Evolutionary conservation across 2,329 filamentous ascomycete genomes (phyloP), one percentile per base, ranked within the genome.

Genomic region (Fusarium camptoceras): DNA sequence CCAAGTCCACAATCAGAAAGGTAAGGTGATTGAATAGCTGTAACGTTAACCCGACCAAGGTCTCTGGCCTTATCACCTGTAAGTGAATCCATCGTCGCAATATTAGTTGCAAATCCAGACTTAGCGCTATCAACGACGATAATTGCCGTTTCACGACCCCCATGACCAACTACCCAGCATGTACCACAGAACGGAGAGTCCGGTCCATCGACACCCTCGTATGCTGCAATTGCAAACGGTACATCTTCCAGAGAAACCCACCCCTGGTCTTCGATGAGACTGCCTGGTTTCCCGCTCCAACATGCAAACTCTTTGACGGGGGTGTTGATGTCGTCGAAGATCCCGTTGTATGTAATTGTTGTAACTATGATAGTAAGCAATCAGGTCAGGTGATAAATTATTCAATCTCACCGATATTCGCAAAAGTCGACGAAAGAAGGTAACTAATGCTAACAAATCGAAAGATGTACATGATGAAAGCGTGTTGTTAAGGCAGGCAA

Each of bases 1-100:
- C 18, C 34, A 2, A 37, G 0, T 9, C 34, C 34, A 37, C 34
- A 37, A 12, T 37, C 34, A 0, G 18, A 37, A 12, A n/a, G 10
- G 18, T 37, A 4, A n/a, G 34, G 34, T 0, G 34, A 37, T 2
- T n/a, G 34, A 0, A 12, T 37, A 12, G 34, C 34, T 0, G 18
- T 37, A 0, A n/a, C 6, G 0, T 37, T 37, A 1, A 8, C 10
- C 18, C 34, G 18, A 37, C 18, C 18, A 37, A n/a, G 18, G 3
- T 37, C 1, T 7, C 0, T 37, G n/a, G 34, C 34, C 0, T n/a
- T 11, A 12, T 0, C 34, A 2, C 1, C 18, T 0, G 34, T 37
- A 1, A 37, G 0, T 7, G 34, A n/a, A 1, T 37, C 3, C 34
- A 37, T 1, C 1, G 34, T 37, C 0, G 0, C 0, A 0, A 37